Base-by-base conservation (phyloP, 1,284 basidiomycete genomes). In the Apiotrichum gamsii region DNA sequence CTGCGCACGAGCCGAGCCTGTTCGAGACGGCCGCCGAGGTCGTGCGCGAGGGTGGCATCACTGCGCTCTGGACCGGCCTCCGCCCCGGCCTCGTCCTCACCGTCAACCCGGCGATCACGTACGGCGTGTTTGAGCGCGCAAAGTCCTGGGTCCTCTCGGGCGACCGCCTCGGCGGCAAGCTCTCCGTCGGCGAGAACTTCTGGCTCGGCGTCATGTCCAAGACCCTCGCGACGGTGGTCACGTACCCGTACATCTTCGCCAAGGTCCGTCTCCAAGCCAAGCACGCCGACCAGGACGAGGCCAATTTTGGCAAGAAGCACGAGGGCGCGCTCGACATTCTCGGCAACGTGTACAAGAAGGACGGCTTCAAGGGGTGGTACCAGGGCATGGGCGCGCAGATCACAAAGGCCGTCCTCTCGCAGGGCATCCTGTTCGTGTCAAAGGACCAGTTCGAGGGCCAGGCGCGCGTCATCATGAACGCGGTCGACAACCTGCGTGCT, bases 61-160 rank as follows among this genome's bases (percentile, higher is more conserved):
- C 84, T 0, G 95, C 91, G 11, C 77, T 98, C 14, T 98, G 95
- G 95, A 78, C 91, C 10, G 95, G 95, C 8, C 77, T 99, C 49
- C 87, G 85, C 69, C 93, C 95, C 4, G 84, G 88, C 36, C 75
- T 98, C 56, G 90, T 98, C 9, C 79, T 99, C 34, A 96, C 91
- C 29, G 82, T 87, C 43, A 99, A 99, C 74, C 95, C 95, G 3
- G 93, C 95, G 18, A 97, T 99, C 73, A 99, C 95, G 1, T 99
- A 98, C 69, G 95, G 95, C 43, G 79, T 86, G 31, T 98, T 90
- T 66, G 94, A 98, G 75, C 81, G 91, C 43, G 78, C 95, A 53
- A 97, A 97, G 77, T 46, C 57, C 3, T 57, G 50, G 46, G 20
- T 60, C 43, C 49, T 69, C 31, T 46, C 43, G 18, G 39, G 80